A percentile compares a stretch with the other conserved stretches of the same genome.
phyloP scores from a whole-genome alignment of 495 filamentous ascomycete species.

The Neurospora africana region DNA sequence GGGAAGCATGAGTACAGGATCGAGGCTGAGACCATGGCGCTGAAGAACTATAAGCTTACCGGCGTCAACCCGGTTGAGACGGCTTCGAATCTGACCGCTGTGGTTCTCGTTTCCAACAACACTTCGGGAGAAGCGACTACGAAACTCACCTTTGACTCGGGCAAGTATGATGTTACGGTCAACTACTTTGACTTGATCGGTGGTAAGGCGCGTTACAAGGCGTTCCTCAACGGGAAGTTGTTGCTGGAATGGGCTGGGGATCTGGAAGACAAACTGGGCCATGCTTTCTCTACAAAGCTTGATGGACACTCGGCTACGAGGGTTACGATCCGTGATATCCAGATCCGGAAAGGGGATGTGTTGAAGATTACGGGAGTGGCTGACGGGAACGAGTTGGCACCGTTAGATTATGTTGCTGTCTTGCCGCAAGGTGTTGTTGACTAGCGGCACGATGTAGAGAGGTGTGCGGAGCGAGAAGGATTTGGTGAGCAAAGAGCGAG shows the following conservation, averaged over 20 bases:
- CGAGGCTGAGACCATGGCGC: conserved; percentile 52
- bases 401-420: conserved; percentile 56
- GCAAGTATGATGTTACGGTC: conserved; percentile 52
- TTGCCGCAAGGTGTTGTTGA: conserved; percentile 51
- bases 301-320: conserved; percentile 56
- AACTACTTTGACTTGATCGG: conserved; percentile 55
- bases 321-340: conserved; percentile 44
- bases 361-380: conserved; percentile 50
- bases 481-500: neutral
- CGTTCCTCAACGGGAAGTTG: conserved; percentile 40
- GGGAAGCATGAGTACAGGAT: conserved; percentile 50
- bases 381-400: conserved; percentile 50
- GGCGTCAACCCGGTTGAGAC: conserved; percentile 44
- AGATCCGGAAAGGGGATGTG: conserved; percentile 42
- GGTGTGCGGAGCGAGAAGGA: neutral
- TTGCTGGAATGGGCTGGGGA: conserved; percentile 51
- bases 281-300: conserved; percentile 43
- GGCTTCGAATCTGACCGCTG: conserved; percentile 29
- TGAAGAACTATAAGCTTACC: conserved; percentile 43
- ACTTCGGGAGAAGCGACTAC: conserved; percentile 40
- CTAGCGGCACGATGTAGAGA: conserved; percentile 13
- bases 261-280: conserved; percentile 43
- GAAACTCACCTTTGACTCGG: conserved; percentile 36
- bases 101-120: conserved; percentile 27
- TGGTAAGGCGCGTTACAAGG: conserved; percentile 38